These are phyloP conservation scores for Kitagawia praeruptora DNA, from an alignment of 129 eudicot species.

Conservation along the genomic window DNA sequence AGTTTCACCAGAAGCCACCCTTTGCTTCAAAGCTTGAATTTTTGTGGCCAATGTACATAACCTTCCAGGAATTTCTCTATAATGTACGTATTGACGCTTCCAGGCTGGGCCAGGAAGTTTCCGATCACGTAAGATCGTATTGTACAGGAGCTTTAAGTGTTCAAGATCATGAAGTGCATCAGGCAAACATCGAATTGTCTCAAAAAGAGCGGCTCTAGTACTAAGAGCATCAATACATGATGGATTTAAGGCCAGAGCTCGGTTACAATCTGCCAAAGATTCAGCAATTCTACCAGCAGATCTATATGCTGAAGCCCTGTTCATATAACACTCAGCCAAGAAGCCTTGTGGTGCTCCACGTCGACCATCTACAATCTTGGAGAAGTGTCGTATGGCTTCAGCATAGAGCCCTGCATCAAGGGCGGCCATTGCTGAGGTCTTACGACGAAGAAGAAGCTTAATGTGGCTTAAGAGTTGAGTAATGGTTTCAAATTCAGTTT, in stretches of 20 bases:
- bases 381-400: slow-evolving; percentile 88
- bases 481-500: slow-evolving; percentile 58
- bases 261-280: slow-evolving; percentile 78
- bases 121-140: slow-evolving; percentile 71
- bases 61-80: slow-evolving; percentile 79
- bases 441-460: slow-evolving; percentile 84
- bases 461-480: slow-evolving; percentile 71
- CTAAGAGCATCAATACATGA: slow-evolving; percentile 62
- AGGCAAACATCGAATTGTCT: slow-evolving; percentile 62
- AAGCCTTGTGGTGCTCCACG: slow-evolving; percentile 95
- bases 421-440: slow-evolving; percentile 90
- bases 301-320: slow-evolving; percentile 60
- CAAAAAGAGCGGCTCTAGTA: slow-evolving; percentile 69
- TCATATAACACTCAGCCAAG: slow-evolving; percentile 81
- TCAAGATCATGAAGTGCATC: slow-evolving; percentile 91
- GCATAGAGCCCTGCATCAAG: slow-evolving; percentile 79
- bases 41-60: slow-evolving; percentile 50
- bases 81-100: slow-evolving; percentile 61
- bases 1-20: slow-evolving; percentile 86
- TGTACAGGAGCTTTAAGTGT: slow-evolving; percentile 70
- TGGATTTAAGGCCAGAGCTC: slow-evolving; percentile 67
- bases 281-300: slow-evolving; percentile 78
- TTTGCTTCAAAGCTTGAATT: slow-evolving; percentile 68
- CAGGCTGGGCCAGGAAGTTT: slow-evolving; percentile 85
- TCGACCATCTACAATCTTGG: slow-evolving; percentile 84